Conservation (phyloP, 495 filamentous ascomycete genomes). For the Aspergillus conjunctus region DNA sequence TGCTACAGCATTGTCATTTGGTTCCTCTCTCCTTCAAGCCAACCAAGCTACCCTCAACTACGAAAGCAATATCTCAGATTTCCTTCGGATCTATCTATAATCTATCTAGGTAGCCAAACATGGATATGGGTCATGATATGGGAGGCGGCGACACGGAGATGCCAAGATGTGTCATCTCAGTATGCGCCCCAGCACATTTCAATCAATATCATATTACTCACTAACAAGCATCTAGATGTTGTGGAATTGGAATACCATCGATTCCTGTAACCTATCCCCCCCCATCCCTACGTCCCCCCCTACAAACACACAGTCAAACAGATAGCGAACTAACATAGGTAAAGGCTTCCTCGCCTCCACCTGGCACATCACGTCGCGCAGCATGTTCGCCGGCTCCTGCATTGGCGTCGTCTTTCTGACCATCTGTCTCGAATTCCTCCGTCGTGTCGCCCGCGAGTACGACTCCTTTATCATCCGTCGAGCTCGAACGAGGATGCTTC, state of each 20-base stretch:
- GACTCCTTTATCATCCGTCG: conserved; percentile 58
- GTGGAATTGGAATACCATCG: conserved; percentile 76
- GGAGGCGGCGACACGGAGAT: conserved; percentile 2
- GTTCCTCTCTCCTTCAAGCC: no score
- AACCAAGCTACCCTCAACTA: no score
- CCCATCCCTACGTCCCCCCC: background rate
- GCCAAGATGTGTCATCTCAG: conserved; percentile 48
- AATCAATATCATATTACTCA: background rate
- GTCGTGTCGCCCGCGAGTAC: conserved; percentile 60
- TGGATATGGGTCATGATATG: conserved; percentile 22
- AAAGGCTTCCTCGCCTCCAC: conserved; percentile 61
- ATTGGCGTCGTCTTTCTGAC: conserved; percentile 69
- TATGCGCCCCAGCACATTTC: conserved; percentile 14
- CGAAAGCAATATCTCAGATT: no score
- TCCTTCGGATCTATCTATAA: background rate
- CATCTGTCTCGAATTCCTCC: conserved; percentile 63
- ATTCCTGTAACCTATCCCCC: conserved; percentile 52
- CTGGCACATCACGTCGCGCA: conserved; percentile 64
- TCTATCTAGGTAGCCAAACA: background rate
- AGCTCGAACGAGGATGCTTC: conserved; percentile 28
- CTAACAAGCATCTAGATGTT: conserved; percentile 56
- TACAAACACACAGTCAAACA: background rate
- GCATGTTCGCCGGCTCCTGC: conserved; percentile 69
- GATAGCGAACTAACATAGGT: conserved; percentile 16
- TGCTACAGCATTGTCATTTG: no score